phyloP scores from a whole-genome alignment of 352 stramenopile species.

The Globisporangium iwayamae region DNA sequence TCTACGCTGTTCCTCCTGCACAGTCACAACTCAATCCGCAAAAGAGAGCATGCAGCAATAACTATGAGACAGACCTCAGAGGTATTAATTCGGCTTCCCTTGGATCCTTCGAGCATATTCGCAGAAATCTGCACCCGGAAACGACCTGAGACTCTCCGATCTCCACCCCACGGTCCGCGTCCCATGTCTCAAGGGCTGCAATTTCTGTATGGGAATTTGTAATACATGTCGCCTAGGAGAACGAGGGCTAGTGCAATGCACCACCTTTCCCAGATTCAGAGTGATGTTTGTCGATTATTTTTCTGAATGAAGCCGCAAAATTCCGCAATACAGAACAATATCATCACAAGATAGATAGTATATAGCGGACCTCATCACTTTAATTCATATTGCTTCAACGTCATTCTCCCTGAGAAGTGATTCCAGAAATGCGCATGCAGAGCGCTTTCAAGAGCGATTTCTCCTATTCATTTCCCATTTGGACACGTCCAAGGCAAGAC shows the following conservation, averaged over 20 bases:
- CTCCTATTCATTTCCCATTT: slow-evolving; percentile 19
- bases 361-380: neutral
- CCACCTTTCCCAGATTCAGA: slow-evolving; percentile 10
- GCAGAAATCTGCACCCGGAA: slow-evolving; percentile 7
- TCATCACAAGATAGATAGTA: too few relatives aligned
- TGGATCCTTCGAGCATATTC: slow-evolving; percentile 10
- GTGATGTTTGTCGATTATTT: slow-evolving; percentile 8
- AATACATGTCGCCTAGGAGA: slow-evolving; percentile 13
- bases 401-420: neutral
- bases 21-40: neutral
- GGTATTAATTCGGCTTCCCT: neutral
- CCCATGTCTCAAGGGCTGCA: neutral
- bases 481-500: slow-evolving; percentile 4
- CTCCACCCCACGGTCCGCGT: slow-evolving; percentile 7
- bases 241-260: neutral
- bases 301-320: neutral
- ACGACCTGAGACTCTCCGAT: neutral
- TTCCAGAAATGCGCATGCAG: neutral
- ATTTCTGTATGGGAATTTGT: neutral
- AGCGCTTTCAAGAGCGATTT: neutral
- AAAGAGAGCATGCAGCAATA: neutral
- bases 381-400: neutral
- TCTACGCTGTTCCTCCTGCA: neutral
- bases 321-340: neutral
- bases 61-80: neutral